These are phyloP conservation scores for Halophytophthora batemanensis DNA, from an alignment of 352 stramenopile species.

Conservation along the genomic window DNA sequence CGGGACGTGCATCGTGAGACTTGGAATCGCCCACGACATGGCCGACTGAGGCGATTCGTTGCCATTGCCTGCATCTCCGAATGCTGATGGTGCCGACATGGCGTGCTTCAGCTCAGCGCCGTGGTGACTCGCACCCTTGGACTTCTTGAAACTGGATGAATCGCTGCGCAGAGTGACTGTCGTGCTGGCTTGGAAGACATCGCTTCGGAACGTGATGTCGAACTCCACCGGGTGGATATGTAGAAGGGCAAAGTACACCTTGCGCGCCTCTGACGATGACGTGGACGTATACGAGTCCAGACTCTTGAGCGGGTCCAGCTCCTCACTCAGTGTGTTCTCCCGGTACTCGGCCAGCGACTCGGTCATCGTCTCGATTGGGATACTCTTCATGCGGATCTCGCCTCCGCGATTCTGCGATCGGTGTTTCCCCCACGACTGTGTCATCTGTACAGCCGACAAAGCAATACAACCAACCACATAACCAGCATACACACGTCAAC, in stretches of 20 bases:
- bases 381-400: slow-evolving; percentile 80
- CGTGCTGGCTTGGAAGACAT: slow-evolving; percentile 75
- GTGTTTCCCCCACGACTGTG: slow-evolving; percentile 61
- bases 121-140: slow-evolving; percentile 20
- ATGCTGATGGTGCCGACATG: slow-evolving; percentile 18
- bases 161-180: slow-evolving; percentile 52
- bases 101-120: slow-evolving; percentile 30
- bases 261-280: slow-evolving; percentile 69
- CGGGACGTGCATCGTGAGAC: slow-evolving; percentile 83
- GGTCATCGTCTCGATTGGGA: slow-evolving; percentile 79
- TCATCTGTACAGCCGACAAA: slow-evolving; percentile 39
- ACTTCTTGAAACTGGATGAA: slow-evolving; percentile 47
- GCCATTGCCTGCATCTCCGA: slow-evolving; percentile 15
- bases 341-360: slow-evolving; percentile 73
- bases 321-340: slow-evolving; percentile 72
- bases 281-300: slow-evolving; percentile 58
- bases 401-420: slow-evolving; percentile 65
- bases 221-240: slow-evolving; percentile 88
- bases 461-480: slow-evolving; percentile 11
- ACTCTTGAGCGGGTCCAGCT: slow-evolving; percentile 78
- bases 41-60: slow-evolving; percentile 47
- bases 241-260: slow-evolving; percentile 87
- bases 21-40: slow-evolving; percentile 79
- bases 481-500: slow-evolving; percentile 2
- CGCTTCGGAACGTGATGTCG: slow-evolving; percentile 86